phyloP scores from a whole-genome alignment of 2,329 filamentous ascomycete species.

The Fusarium coicis region DNA sequence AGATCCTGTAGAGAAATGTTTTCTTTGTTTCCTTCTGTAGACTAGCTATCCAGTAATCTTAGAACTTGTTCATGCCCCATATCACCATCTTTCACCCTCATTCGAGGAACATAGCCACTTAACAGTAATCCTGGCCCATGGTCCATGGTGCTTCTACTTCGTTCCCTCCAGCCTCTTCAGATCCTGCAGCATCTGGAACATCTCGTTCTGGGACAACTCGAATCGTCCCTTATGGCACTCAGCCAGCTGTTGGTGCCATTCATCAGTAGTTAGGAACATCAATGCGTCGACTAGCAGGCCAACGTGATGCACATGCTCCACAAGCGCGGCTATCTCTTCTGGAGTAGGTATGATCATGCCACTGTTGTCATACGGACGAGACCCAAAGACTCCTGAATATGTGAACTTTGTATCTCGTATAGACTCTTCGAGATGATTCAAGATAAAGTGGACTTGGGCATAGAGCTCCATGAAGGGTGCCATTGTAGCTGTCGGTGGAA shows the following conservation, averaged over 20 bases:
- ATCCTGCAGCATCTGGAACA: background rate
- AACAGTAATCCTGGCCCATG: accelerated
- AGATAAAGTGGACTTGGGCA: background rate
- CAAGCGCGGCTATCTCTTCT: background rate
- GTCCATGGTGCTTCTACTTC: background rate
- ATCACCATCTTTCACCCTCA: accelerated
- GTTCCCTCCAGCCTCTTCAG: background rate
- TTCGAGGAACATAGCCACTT: no score
- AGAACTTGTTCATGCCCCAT: accelerated
- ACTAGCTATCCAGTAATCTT: accelerated
- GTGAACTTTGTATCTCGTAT: accelerated
- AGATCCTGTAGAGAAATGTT: no score
- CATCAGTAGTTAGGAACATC: background rate
- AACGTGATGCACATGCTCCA: background rate
- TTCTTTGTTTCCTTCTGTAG: no score
- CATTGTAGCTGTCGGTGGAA: background rate
- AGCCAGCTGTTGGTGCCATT: background rate
- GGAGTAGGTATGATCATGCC: background rate
- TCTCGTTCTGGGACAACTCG: background rate
- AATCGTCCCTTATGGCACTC: background rate
- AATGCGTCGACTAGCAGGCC: background rate
- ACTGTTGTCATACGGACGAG: background rate
- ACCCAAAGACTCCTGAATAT: background rate
- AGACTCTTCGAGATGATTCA: background rate
- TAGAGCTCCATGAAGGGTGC: background rate